Base-by-base conservation (phyloP, 1,284 basidiomycete genomes). In the Cryptococcus amylolentus region DNA sequence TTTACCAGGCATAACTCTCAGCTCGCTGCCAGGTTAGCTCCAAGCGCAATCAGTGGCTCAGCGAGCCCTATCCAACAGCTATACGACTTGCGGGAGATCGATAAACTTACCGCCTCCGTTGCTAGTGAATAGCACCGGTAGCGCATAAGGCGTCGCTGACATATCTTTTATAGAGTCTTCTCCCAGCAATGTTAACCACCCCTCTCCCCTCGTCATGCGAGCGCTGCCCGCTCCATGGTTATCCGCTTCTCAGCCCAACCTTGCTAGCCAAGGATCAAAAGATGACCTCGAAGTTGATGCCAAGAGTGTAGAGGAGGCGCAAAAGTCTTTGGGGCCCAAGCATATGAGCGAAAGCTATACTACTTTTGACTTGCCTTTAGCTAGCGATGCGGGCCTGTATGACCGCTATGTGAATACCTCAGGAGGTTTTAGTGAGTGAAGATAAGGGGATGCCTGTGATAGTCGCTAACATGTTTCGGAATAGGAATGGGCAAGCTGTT, bases 401-500 rank as follows among this genome's bases (percentile, higher is more conserved):
- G 71, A 75, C 52, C 62, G 68, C 35, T 78, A 77, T 58, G 69
- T 77, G 26, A 77, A 77, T 56, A 68, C 72, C 5, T 66, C 67
- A 5, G 77, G 77, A 23, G 76, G 75, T 1, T 69, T 77, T 53
- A 61, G 76, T 76, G 61, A 66, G 70, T 71, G 6, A 12, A 23
- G 23, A 5, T 26, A 28, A 5, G 20, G 5, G 4, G 20, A 41
- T 16, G n/a, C 20, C 1, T 5, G 9, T 31, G 27, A 14, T 7
- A 35, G 31, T 6, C 31, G 31, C 31, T 49, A 8, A 56, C 37
- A 49, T 27, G 18, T 28, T 37, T 38, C 16, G 27, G 23, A 23
- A 23, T 55, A 72, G 73, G 76, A 14, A 77, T 78, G 68, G 77
- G 77, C 12, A 76, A 75, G 60, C 66, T 78, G 1, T 67, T 77